Evolutionary conservation across 257 asterid genomes (phyloP).

Genomic region (Jacaranda mimosifolia): DNA sequence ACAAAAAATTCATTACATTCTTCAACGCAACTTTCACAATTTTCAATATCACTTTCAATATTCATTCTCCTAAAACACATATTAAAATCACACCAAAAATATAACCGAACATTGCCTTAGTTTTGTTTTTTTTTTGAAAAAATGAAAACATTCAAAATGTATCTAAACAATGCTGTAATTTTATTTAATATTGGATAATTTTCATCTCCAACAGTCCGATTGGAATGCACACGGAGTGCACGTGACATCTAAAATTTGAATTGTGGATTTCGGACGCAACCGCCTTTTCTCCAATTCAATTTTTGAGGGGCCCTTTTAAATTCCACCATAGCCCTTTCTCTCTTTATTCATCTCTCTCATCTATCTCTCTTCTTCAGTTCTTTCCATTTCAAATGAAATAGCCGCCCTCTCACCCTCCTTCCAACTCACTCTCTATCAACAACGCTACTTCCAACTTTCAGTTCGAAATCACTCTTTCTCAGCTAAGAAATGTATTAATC

Average conservation of each 20-base stretch:
- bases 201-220: background rate
- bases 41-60: too few relatives aligned
- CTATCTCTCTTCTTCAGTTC: background rate
- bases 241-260: slow-evolving; percentile 48
- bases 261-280: slow-evolving; percentile 33
- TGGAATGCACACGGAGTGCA: slow-evolving; percentile 17
- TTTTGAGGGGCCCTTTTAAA: background rate
- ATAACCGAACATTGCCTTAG: too few relatives aligned
- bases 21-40: too few relatives aligned
- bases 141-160: too few relatives aligned
- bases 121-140: too few relatives aligned
- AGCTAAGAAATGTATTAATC: slow-evolving; percentile 18
- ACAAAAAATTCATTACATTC: too few relatives aligned
- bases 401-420: slow-evolving; percentile 35
- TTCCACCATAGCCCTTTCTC: slow-evolving; percentile 8
- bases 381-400: slow-evolving; percentile 42
- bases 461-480: background rate
- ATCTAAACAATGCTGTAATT: too few relatives aligned
- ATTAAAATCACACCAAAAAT: too few relatives aligned
- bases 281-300: slow-evolving; percentile 42
- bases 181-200: too few relatives aligned
- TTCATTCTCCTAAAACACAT: too few relatives aligned
- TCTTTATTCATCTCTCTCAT: background rate
- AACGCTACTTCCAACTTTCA: slow-evolving; percentile 5
- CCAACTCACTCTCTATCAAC: background rate